Conservation (phyloP, 371 early-diverging fungal species). For the Mucor ambiguus region DNA sequence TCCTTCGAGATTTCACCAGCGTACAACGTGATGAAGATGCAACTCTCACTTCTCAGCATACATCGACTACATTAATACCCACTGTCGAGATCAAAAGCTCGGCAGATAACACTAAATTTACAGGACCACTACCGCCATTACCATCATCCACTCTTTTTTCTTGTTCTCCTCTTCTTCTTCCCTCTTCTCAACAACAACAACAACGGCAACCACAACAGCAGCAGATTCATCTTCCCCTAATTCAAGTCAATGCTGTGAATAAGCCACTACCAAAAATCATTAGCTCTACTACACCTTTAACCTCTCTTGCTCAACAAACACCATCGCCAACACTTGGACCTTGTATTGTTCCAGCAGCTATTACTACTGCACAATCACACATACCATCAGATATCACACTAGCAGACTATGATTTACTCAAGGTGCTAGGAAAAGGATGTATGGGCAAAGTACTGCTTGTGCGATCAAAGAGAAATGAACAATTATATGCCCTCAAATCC, state of each 20-base stretch:
- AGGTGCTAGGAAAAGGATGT: conserved; percentile 60
- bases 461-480: conserved; percentile 48
- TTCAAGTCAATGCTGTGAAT: not conserved
- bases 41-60: conserved; percentile 11
- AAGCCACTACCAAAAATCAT: not conserved
- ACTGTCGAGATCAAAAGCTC: not conserved
- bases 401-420: conserved; percentile 54
- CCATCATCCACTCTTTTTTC: not conserved
- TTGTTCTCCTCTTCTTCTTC: not conserved
- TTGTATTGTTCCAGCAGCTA: not conserved
- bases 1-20: conserved; percentile 47
- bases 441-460: conserved; percentile 69
- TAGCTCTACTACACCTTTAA: not conserved
- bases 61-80: conserved; percentile 16
- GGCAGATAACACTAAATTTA: not conserved
- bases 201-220: not conserved
- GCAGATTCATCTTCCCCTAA: not conserved
- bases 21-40: conserved; percentile 52
- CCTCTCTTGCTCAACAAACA: not conserved
- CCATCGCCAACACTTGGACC: not conserved
- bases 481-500: conserved; percentile 71
- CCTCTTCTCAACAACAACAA: no score
- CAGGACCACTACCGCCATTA: conserved; percentile 3
- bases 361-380: not conserved
- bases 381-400: conserved; percentile 7